Conservation (phyloP, 495 filamentous ascomycete genomes). For the Penicillium manginii region DNA sequence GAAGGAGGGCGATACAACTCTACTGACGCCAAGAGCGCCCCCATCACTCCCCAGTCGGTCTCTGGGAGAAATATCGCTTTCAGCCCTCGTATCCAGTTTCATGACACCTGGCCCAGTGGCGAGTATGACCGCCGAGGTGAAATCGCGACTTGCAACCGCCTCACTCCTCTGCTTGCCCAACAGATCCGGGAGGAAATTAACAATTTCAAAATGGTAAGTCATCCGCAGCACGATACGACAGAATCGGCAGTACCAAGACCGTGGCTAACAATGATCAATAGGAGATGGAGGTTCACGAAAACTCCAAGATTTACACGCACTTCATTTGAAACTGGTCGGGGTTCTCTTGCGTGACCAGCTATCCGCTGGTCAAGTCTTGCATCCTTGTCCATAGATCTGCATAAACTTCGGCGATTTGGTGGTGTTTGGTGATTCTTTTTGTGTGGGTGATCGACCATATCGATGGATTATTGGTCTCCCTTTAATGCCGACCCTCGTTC, state of each 20-base stretch:
- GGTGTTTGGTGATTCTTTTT: conserved; percentile 25
- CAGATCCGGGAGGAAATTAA: conserved; percentile 99
- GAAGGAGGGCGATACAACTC: conserved; percentile 62
- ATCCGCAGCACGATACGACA: too few relatives aligned
- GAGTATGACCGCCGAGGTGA: conserved; percentile 98
- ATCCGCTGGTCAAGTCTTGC: conserved; percentile 16
- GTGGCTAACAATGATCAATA: conserved; percentile 47
- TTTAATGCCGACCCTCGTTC: conserved; percentile 13
- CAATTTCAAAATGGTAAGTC: conserved; percentile 94
- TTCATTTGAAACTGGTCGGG: conserved; percentile 72
- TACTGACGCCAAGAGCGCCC: conserved; percentile 71
- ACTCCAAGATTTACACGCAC: conserved; percentile 98
- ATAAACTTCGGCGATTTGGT: conserved; percentile 32
- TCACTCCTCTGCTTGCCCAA: conserved; percentile 96
- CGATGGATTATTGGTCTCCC: background rate
- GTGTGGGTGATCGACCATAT: background rate
- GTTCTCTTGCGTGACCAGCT: conserved; percentile 30
- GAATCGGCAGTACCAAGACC: too few relatives aligned
- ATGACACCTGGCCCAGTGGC: conserved; percentile 92
- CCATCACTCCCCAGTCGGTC: conserved; percentile 71
- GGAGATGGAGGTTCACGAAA: conserved; percentile 99
- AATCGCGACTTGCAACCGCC: conserved; percentile 94
- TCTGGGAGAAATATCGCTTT: conserved; percentile 79
- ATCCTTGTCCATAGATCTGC: conserved; percentile 38
- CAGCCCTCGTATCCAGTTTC: conserved; percentile 89